A percentile compares a stretch with the other conserved stretches of the same genome.
Evolutionary conservation across 2,329 filamentous ascomycete species (phyloP).

Genomic region (Verticillium nonalfalfae): DNA sequence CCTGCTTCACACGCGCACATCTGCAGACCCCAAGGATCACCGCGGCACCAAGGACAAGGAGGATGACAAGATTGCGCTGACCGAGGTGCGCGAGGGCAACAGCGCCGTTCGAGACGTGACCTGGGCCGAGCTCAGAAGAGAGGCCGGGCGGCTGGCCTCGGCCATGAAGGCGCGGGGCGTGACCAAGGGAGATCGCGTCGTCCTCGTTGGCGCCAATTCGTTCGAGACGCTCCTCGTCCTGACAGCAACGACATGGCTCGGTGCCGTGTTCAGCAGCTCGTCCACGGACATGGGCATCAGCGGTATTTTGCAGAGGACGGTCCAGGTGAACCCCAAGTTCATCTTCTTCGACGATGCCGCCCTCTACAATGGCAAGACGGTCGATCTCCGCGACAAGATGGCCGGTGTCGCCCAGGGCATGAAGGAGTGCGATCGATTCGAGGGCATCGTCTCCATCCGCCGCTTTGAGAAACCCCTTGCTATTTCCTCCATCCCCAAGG

Average conservation of each 20-base stretch:
- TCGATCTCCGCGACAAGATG: constrained; percentile 71
- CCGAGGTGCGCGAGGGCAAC: constrained; percentile 65
- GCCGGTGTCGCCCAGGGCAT: constrained; percentile 59
- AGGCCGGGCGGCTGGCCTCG: constrained; percentile 53
- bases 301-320: constrained; percentile 66
- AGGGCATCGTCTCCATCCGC: constrained; percentile 58
- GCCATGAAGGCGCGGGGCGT: constrained; percentile 64
- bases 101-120: constrained; percentile 50
- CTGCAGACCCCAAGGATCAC: constrained; percentile 31
- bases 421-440: constrained; percentile 51
- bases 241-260: constrained; percentile 62
- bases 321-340: constrained; percentile 70
- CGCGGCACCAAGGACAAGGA: constrained; percentile 58
- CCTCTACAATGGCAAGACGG: constrained; percentile 70
- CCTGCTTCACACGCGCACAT: constrained; percentile 54
- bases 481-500: constrained; percentile 43
- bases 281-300: constrained; percentile 81
- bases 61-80: constrained; percentile 63
- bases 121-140: constrained; percentile 58
- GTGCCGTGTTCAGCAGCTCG: constrained; percentile 68
- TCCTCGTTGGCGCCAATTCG: constrained; percentile 69
- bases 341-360: constrained; percentile 81
- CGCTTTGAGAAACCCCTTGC: constrained; percentile 58
- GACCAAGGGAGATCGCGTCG: constrained; percentile 64
- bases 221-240: constrained; percentile 69